These are phyloP conservation scores for Haplosporangium sp. DNA, from an alignment of 371 early-diverging fungal genomes.

Conservation along the genomic window DNA sequence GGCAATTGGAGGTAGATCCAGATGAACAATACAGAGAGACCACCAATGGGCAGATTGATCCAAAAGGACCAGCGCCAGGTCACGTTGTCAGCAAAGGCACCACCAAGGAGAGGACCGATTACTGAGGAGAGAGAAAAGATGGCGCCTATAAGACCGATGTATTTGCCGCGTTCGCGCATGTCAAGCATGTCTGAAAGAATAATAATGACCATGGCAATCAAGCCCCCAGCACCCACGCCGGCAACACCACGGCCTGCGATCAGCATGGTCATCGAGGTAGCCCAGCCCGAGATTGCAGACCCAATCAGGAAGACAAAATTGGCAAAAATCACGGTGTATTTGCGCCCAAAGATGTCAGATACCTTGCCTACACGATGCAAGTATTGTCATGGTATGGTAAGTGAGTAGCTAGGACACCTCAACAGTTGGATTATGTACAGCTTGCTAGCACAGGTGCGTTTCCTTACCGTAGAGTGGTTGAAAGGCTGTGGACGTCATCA, in stretches of 20 bases:
- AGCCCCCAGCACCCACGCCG: conserved; percentile 86
- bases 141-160: conserved; percentile 64
- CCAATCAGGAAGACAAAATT: conserved; percentile 67
- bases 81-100: conserved; percentile 71
- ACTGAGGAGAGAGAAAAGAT: conserved; percentile 74
- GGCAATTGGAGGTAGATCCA: conserved; percentile 65
- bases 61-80: conserved; percentile 79
- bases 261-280: conserved; percentile 64
- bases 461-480: conserved; percentile 74
- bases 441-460: neutral
- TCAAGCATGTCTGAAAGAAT: conserved; percentile 76
- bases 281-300: conserved; percentile 68
- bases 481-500: conserved; percentile 80
- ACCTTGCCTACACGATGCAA: conserved; percentile 58
- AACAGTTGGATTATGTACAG: no score
- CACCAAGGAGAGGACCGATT: conserved; percentile 80
- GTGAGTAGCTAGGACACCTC: neutral
- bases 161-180: conserved; percentile 63
- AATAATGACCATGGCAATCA: conserved; percentile 74
- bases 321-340: conserved; percentile 65
- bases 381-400: conserved; percentile 9
- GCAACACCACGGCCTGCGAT: conserved; percentile 80
- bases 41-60: conserved; percentile 80
- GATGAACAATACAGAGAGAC: conserved; percentile 63
- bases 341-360: conserved; percentile 80